Evolutionary conservation across 2,329 filamentous ascomycete genomes (phyloP), one percentile per base, ranked within the genome.

Genomic region (Aspergillus arachidicola): DNA sequence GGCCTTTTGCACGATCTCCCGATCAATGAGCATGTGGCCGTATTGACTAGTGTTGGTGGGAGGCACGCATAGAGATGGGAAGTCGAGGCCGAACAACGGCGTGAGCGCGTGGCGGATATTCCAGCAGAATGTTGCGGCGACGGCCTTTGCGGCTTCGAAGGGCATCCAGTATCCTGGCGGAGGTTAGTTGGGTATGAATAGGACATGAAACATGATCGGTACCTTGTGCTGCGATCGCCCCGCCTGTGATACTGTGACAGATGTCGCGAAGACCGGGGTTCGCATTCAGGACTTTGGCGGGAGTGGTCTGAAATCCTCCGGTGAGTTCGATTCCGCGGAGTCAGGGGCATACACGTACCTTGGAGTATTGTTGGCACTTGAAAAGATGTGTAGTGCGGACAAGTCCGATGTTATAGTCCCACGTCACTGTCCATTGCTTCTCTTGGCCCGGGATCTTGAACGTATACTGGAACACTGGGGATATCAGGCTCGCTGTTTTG

Each of bases 361-460:
- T 99, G 67, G 90, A 86, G 74, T 94, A 94, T 67, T 90, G 89
- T 75, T 89, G 90, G 68, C 91, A 93, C 77, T 97, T 97, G 85
- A 98, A 98, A 75, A 98, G 92, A 32, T 93, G 91, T 2, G 94
- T 97, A 78, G 96, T 96, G 65, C 94, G 89, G 66, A 98, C 94
- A 34, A 98, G 88, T 10, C 95, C 95, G 65, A 94, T 88, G 71
- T 96, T 94, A 81, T 97, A 97, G 78, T 99, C 95, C 95, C 95
- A 99, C 87, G 97, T 93, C 64, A 98, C 89, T 0, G 86, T 87
- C 75, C 91, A 94, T 58, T 86, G 83, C 66, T 83, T 85, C 2
- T 89, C 85, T 53, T 91, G 86, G 12, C 84, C 87, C 0, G 91
- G 91, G 4, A 90, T 76, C 69, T 84, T 86, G 82, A 96, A 97